Evolutionary conservation across 2,329 filamentous ascomycete species (phyloP).

Genomic region (Aaosphaeria arxii): DNA sequence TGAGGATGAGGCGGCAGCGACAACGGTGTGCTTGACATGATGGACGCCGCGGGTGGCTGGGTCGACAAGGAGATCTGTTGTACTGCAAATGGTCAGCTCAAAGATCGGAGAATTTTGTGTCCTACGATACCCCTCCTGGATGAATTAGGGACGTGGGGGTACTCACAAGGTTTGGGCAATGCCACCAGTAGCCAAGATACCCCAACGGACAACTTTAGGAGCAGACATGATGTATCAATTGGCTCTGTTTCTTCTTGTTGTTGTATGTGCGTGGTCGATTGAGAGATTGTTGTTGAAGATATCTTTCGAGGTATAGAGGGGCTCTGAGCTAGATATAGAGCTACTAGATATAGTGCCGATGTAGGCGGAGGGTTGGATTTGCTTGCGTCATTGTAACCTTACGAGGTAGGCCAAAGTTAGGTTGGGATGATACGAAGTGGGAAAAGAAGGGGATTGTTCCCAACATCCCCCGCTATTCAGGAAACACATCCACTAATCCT

Average conservation of each 20-base stretch:
- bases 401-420: no score
- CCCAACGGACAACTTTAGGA: conserved; percentile 40
- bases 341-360: no score
- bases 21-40: conserved; percentile 73
- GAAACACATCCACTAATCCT: no score
- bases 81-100: conserved; percentile 26
- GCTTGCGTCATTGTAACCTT: no score
- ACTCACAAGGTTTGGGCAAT: conserved; percentile 45
- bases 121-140: not conserved
- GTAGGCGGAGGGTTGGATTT: no score
- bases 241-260: not conserved
- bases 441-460: no score
- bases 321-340: no score
- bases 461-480: no score
- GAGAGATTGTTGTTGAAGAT: no score
- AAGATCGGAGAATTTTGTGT: not conserved
- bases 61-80: conserved; percentile 74
- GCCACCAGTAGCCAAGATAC: conserved; percentile 49
- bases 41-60: conserved; percentile 65
- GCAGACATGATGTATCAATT: conserved; percentile 21
- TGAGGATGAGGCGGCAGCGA: conserved; percentile 76
- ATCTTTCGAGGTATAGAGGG: no score
- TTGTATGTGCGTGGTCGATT: no score
- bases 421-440: no score
- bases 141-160: conserved; percentile 10